Evolutionary conservation across 2,329 filamentous ascomycete genomes (phyloP).

Genomic region (Alternaria alternata): DNA sequence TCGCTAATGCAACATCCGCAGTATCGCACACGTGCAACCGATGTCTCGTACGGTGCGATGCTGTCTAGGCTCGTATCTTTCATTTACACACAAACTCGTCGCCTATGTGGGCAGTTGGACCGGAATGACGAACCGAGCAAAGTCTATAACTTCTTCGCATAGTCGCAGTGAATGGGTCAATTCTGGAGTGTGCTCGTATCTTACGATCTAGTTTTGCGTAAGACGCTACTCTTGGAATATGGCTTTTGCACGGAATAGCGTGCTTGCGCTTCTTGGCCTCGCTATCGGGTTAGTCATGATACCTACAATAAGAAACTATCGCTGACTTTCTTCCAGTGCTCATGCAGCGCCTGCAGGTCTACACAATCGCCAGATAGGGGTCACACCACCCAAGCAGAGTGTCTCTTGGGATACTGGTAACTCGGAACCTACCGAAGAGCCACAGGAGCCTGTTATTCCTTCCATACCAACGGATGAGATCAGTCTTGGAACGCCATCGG

Average conservation of each 20-base stretch:
- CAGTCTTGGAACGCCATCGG: constrained; percentile 17
- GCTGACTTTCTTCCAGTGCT: constrained; percentile 25
- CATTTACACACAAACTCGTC: constrained; percentile 41
- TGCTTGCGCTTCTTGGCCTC: constrained; percentile 38
- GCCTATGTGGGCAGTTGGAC: constrained; percentile 24
- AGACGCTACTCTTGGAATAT: constrained; percentile 23
- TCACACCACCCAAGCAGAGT: constrained; percentile 27
- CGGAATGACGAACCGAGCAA: constrained; percentile 19
- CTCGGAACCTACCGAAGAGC: constrained; percentile 19
- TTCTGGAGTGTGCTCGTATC: constrained; percentile 16
- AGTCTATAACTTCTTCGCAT: constrained; percentile 36
- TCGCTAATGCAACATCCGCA: constrained; percentile 27
- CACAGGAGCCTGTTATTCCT: constrained; percentile 17
- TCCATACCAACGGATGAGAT: constrained; percentile 16
- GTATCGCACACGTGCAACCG: constrained; percentile 33
- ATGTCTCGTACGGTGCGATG: constrained; percentile 24
- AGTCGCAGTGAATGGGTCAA: constrained; percentile 11
- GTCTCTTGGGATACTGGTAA: constrained; percentile 27
- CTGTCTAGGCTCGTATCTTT: constrained; percentile 41
- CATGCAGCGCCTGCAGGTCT: constrained; percentile 30
- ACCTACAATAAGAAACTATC: neutral
- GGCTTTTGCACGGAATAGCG: constrained; percentile 33
- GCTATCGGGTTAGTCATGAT: constrained; percentile 30
- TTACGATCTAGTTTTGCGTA: neutral
- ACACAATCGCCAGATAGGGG: constrained; percentile 25